A percentile compares a stretch with the other conserved stretches of the same genome.
Conservation (phyloP, 140 eudicot species). For the Eryngium alpinum region DNA sequence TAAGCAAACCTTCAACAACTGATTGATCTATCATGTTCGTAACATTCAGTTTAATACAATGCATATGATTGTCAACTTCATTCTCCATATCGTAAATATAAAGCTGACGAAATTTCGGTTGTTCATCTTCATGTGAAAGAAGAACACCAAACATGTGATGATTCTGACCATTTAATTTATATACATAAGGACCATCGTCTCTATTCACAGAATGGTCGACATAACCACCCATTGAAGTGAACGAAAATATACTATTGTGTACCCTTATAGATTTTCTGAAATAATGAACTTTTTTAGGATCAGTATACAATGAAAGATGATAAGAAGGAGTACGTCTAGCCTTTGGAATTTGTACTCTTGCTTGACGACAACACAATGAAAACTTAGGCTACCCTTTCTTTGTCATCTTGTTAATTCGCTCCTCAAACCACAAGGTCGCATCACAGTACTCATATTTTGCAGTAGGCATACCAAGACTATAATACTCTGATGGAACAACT, state of each 20-base stretch:
- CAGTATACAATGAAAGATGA: neutral
- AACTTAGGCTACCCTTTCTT: neutral
- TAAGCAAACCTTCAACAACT: neutral
- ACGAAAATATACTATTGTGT: too few relatives aligned
- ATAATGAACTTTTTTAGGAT: neutral
- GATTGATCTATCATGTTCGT: neutral
- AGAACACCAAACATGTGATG: neutral
- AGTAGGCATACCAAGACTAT: neutral
- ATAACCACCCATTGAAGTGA: neutral
- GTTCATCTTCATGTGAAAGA: neutral
- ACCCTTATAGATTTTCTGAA: neutral
- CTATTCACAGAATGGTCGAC: neutral
- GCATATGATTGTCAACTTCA: neutral
- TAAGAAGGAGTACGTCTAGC: neutral
- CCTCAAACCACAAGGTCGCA: neutral
- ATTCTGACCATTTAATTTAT: neutral
- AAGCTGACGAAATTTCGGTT: neutral
- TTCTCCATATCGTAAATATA: neutral
- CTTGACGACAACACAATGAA: neutral
- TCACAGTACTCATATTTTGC: neutral
- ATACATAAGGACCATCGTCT: neutral
- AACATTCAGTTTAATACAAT: neutral
- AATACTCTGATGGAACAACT: neutral
- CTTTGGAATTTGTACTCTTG: neutral
- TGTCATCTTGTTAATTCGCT: neutral